phyloP scores from a whole-genome alignment of 352 stramenopile genomes.

The Globisporangium okanoganense region DNA sequence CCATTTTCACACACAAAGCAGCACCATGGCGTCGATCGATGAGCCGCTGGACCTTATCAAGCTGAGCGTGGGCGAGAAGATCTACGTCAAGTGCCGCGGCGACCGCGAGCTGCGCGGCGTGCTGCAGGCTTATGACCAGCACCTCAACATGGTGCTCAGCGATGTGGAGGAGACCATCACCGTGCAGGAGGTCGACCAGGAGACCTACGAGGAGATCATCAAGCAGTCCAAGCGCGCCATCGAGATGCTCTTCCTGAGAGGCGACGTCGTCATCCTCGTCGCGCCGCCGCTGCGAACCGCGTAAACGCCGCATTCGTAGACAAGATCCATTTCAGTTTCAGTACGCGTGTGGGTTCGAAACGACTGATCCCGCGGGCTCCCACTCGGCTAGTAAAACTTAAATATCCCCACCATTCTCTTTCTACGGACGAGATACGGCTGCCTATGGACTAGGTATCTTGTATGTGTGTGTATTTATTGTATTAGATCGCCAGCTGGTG shows the following conservation, averaged over 20 bases:
- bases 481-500: constrained; percentile 14
- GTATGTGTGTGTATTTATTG: background rate
- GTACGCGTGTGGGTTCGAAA: background rate
- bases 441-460: background rate
- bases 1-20: background rate
- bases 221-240: constrained; percentile 93
- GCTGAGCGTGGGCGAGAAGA: constrained; percentile 97
- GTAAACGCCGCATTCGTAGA: constrained; percentile 18
- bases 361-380: background rate
- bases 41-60: constrained; percentile 98
- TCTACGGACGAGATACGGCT: background rate
- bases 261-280: constrained; percentile 98
- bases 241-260: constrained; percentile 99
- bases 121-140: constrained; percentile 98
- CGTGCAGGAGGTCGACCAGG: constrained; percentile 94
- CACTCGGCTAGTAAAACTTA: constrained; percentile 7
- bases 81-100: constrained; percentile 99
- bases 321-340: background rate
- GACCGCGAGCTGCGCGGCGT: constrained; percentile 96
- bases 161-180: constrained; percentile 99
- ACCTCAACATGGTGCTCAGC: constrained; percentile 98
- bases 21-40: constrained; percentile 82
- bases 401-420: constrained; percentile 11
- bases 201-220: constrained; percentile 98
- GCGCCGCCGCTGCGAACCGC: constrained; percentile 94